A percentile compares a stretch with the other conserved stretches of the same genome.
These are phyloP conservation scores for Fusarium lateritium DNA, from an alignment of 2,329 filamentous ascomycete species.

Conservation along the genomic window DNA sequence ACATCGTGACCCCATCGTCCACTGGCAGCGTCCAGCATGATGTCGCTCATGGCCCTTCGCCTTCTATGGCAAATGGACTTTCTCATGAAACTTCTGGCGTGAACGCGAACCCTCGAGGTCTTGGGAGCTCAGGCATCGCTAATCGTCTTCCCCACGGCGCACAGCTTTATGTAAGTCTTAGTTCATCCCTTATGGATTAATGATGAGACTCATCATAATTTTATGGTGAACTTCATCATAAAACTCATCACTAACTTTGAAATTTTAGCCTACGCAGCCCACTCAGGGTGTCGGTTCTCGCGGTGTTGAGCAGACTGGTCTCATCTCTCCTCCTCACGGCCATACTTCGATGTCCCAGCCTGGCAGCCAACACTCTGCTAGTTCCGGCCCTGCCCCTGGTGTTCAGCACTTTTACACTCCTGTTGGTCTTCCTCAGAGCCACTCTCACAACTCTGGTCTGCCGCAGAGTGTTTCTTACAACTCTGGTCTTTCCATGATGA, in stretches of 20 bases:
- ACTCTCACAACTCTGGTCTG: constrained; percentile 17
- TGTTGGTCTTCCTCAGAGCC: constrained; percentile 16
- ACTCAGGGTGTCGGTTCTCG: not conserved
- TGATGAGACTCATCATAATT: not conserved
- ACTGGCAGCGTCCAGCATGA: constrained; percentile 2
- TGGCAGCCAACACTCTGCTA: constrained; percentile 4
- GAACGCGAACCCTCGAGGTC: not conserved
- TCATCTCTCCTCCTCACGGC: constrained; percentile 21
- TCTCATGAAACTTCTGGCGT: not conserved
- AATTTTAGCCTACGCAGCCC: constrained; percentile 5
- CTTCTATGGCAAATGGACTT: not conserved
- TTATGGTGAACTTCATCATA: not conserved
- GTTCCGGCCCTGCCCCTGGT: constrained; percentile 7
- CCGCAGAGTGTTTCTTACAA: constrained; percentile 37
- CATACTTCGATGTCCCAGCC: constrained; percentile 10
- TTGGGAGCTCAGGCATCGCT: constrained; percentile 12
- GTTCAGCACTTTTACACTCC: constrained; percentile 32
- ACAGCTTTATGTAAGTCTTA: constrained; percentile 28
- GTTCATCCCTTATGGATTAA: not conserved
- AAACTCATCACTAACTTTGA: constrained; percentile 16
- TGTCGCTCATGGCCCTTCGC: constrained; percentile 8
- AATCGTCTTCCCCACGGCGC: constrained; percentile 20
- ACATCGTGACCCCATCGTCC: not conserved
- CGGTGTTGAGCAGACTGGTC: constrained; percentile 2
- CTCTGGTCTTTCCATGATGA: constrained; percentile 28